Evolutionary conservation across 2,329 filamentous ascomycete genomes (phyloP).

Genomic region (Paecilomyces variotii): DNA sequence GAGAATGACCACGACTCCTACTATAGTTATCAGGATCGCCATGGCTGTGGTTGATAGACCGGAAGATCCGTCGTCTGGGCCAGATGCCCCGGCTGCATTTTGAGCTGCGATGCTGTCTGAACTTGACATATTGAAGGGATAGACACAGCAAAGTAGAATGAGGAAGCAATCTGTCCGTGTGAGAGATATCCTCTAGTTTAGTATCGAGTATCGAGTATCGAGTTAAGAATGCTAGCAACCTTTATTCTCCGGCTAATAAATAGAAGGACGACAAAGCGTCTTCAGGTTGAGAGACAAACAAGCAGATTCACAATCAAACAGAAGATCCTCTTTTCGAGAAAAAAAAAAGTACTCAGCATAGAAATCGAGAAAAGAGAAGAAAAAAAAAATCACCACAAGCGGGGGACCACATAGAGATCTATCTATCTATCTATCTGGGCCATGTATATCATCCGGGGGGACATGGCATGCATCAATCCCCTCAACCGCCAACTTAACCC

Average conservation of each 20-base stretch:
- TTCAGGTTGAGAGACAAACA: neutral
- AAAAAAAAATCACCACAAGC: no score
- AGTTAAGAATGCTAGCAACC: neutral
- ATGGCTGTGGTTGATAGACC: slow-evolving; percentile 61
- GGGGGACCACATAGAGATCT: no score
- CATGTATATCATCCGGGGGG: no score
- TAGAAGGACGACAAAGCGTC: neutral
- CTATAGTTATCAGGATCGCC: slow-evolving; percentile 66
- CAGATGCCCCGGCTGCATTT: slow-evolving; percentile 56
- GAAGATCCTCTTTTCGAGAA: no score
- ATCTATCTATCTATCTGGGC: no score
- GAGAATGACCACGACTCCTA: slow-evolving; percentile 57
- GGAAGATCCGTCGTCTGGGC: slow-evolving; percentile 52
- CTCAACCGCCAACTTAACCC: neutral
- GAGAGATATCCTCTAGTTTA: neutral
- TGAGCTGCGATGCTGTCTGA: no score
- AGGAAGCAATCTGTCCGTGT: neutral
- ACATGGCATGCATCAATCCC: neutral
- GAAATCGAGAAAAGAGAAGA: no score
- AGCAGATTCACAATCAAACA: no score
- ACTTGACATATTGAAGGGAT: neutral
- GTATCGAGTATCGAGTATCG: neutral
- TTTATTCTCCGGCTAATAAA: no score
- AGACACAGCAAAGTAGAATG: neutral
- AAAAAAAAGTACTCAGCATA: no score